Evolutionary conservation across 345 rosid species (phyloP), one percentile per base, ranked within the genome.

Genomic region (Acer yangbiense): DNA sequence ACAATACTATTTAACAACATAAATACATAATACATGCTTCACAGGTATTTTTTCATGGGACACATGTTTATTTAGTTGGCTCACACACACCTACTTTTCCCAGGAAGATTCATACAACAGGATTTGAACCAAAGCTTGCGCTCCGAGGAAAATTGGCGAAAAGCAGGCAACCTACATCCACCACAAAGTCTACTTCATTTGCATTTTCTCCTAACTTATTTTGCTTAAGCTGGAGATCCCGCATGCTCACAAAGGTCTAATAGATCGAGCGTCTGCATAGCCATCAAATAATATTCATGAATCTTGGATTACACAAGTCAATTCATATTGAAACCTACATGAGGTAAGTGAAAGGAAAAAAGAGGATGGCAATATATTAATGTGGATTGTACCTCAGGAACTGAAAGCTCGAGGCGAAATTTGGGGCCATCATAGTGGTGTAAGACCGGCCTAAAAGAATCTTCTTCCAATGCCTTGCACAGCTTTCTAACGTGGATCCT

Each of bases 371-470:
- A 41, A 65, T 23, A 9, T 6, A 58, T 11, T n/a, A 69, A 27
- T 66, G 63, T 44, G 41, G 68, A 69, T 43, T 81, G 61, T 74
- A 96, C 99, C 99, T 96, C 99, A n/a, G 98, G 99, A 82, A 96
- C 91, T 46, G 97, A 90, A 78, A 96, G 99, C 86, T 94, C 97
- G 57, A 92, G 98, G 35, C 98, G 95, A 75, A 96, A 91, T 84
- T 94, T 96, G n/a, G 98, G 99, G 52, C 98, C 98, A 82, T 96
- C 99, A 41, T 94, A 92, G 83, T 92, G 99, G 81, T 96, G 97
- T 84, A 96, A 85, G 68, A 96, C 98, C 16, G 98, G 99, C 87
- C 99, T 85, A 80, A 96, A 96, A 17, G 99, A 84, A 83, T 92
- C 98, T 83, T 96, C 99, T 85, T 94, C 99, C 91, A 96, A 85